Percentiles rank a stretch among this genome's conserved stretches.
These are phyloP conservation scores for Schizochytrium sp. DNA, from an alignment of 108 stramenopile genomes.

Conservation along the genomic window DNA sequence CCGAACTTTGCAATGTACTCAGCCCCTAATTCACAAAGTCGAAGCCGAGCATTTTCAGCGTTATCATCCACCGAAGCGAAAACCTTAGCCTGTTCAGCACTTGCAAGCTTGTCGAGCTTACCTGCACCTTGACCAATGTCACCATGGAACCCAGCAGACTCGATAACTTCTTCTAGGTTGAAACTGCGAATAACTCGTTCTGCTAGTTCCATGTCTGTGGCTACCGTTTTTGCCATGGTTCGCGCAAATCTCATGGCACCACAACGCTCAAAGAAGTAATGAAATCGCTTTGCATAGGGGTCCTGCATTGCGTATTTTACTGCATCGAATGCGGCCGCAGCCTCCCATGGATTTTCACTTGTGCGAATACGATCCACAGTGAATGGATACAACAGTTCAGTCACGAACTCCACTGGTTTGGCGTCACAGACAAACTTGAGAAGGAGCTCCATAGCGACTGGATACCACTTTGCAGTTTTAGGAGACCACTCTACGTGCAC, in stretches of 20 bases:
- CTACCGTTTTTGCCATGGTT: constrained; percentile 21
- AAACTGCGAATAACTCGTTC: background rate
- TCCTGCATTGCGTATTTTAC: background rate
- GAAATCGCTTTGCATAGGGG: constrained; percentile 28
- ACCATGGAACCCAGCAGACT: constrained; percentile 45
- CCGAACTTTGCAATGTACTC: constrained; percentile 47
- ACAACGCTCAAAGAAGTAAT: constrained; percentile 59
- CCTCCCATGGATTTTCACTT: constrained; percentile 14
- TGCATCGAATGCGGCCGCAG: background rate
- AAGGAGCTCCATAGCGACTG: constrained; percentile 18
- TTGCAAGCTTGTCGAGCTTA: constrained; percentile 45
- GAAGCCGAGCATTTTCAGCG: background rate
- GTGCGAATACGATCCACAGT: constrained; percentile 13
- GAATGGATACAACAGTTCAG: constrained; percentile 12
- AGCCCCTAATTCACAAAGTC: background rate
- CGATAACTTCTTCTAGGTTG: constrained; percentile 41
- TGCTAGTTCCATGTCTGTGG: constrained; percentile 16
- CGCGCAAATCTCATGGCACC: constrained; percentile 48
- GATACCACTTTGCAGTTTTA: constrained; percentile 31
- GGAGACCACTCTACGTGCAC: constrained; percentile 15
- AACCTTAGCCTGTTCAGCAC: constrained; percentile 10
- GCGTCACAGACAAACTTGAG: constrained; percentile 33
- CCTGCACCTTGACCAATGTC: constrained; percentile 47
- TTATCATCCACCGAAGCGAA: constrained; percentile 16
- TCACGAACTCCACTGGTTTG: constrained; percentile 9